Percentiles rank a stretch among this genome's conserved stretches.
phyloP scores from a whole-genome alignment of 2,329 filamentous ascomycete genomes.

The Colletotrichum falcatum region DNA sequence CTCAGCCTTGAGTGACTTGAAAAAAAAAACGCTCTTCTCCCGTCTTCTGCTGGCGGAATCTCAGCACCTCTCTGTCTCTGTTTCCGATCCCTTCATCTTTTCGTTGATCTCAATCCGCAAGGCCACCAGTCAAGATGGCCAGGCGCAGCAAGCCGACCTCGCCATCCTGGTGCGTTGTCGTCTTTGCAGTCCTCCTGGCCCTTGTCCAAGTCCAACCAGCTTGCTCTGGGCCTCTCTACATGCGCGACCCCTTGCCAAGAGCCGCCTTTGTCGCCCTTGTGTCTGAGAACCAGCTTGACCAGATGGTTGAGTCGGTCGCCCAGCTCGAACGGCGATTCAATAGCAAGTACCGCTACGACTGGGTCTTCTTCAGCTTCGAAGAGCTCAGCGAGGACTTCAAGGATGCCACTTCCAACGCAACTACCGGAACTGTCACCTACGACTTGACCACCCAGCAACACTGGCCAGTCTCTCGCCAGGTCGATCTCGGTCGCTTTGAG shows the following conservation, averaged over 20 bases:
- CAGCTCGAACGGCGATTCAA: constrained; percentile 76
- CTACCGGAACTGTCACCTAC: constrained; percentile 77
- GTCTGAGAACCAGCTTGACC: constrained; percentile 76
- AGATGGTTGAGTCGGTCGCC: constrained; percentile 76
- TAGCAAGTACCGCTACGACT: constrained; percentile 84
- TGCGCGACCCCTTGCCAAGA: constrained; percentile 45
- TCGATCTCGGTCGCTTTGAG: constrained; percentile 73
- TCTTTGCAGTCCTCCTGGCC: constrained; percentile 1
- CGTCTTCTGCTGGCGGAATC: neutral
- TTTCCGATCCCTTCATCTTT: neutral
- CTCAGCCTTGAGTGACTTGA: neutral
- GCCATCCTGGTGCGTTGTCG: neutral
- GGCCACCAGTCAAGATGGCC: constrained; percentile 16
- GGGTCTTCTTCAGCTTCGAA: constrained; percentile 88
- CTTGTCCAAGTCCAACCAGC: neutral
- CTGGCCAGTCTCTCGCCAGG: constrained; percentile 81
- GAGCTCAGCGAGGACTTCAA: constrained; percentile 85
- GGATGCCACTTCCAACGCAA: constrained; percentile 72
- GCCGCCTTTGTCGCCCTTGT: constrained; percentile 73
- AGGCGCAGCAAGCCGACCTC: neutral
- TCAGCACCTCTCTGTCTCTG: neutral
- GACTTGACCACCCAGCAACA: constrained; percentile 80
- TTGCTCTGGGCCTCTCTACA: constrained; percentile 15
- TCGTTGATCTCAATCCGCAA: neutral
- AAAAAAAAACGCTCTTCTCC: neutral